Conservation (phyloP, 345 rosid genomes). For the Eucalyptus tenuipes region DNA sequence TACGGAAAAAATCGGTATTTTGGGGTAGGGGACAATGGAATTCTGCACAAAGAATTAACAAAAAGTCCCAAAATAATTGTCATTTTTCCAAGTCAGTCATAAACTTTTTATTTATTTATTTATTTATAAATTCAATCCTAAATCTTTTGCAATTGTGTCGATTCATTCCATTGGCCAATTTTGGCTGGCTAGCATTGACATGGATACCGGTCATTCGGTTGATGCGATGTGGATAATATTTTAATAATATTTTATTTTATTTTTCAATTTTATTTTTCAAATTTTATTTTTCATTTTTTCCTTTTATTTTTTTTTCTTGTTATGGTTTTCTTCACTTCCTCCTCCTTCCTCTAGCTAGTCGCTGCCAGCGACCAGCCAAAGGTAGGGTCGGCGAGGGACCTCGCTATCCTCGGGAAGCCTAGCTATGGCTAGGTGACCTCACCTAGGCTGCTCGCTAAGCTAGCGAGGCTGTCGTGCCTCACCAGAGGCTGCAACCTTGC, state of each 20-base stretch:
- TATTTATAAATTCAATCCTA: accelerated
- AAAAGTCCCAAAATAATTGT: accelerated
- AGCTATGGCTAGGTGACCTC: accelerated
- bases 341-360: too few relatives aligned
- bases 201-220: accelerated
- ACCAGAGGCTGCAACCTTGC: accelerated
- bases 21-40: not conserved
- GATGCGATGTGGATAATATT: accelerated
- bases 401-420: too few relatives aligned
- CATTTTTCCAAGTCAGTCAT: too few relatives aligned
- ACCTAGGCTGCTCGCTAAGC: too few relatives aligned
- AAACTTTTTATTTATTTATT: too few relatives aligned
- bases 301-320: accelerated
- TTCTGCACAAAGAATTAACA: accelerated
- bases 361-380: accelerated
- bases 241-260: too few relatives aligned
- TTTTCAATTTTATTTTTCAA: too few relatives aligned
- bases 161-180: too few relatives aligned
- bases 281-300: too few relatives aligned
- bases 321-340: too few relatives aligned
- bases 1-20: not conserved
- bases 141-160: accelerated
- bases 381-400: accelerated
- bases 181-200: too few relatives aligned
- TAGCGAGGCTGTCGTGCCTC: accelerated